phyloP scores from a whole-genome alignment of 306 rosid genomes.

The Begonia peltatifolia region DNA sequence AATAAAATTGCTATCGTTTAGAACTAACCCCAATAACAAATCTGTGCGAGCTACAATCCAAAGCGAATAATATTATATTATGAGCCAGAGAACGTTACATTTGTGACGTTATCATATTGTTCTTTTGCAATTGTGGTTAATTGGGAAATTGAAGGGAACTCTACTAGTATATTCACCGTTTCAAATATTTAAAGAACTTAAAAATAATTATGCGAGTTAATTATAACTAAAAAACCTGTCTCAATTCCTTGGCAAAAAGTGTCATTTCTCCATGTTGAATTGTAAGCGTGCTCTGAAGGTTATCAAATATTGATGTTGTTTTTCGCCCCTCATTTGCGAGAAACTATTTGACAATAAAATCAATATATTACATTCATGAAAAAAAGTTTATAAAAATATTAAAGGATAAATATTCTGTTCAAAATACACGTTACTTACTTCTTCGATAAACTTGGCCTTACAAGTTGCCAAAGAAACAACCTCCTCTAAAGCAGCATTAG shows the following conservation, averaged over 20 bases:
- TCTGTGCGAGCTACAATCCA: too few relatives aligned
- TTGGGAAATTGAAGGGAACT: too few relatives aligned
- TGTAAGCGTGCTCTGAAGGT: slow-evolving; percentile 54
- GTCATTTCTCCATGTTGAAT: slow-evolving; percentile 57
- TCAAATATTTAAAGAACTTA: background rate
- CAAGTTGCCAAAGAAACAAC: slow-evolving; percentile 50
- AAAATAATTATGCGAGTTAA: background rate
- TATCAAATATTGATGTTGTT: slow-evolving; percentile 48
- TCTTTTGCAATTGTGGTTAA: too few relatives aligned
- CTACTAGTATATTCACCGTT: too few relatives aligned
- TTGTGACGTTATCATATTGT: too few relatives aligned
- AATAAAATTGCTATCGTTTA: too few relatives aligned
- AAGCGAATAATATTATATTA: too few relatives aligned
- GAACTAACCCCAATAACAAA: too few relatives aligned
- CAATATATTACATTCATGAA: background rate
- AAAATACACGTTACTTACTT: slow-evolving; percentile 30
- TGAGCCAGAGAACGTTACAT: too few relatives aligned
- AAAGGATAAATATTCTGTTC: background rate
- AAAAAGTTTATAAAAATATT: background rate
- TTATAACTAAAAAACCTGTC: slow-evolving; percentile 33
- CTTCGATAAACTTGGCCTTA: slow-evolving; percentile 46
- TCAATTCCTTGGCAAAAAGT: slow-evolving; percentile 52
- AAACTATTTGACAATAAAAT: slow-evolving; percentile 38
- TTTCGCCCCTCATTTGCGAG: slow-evolving; percentile 41
- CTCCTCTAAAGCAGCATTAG: slow-evolving; percentile 65